phyloP scores from a whole-genome alignment of 768 basidiomycete genomes.

The Russula olivacea region DNA sequence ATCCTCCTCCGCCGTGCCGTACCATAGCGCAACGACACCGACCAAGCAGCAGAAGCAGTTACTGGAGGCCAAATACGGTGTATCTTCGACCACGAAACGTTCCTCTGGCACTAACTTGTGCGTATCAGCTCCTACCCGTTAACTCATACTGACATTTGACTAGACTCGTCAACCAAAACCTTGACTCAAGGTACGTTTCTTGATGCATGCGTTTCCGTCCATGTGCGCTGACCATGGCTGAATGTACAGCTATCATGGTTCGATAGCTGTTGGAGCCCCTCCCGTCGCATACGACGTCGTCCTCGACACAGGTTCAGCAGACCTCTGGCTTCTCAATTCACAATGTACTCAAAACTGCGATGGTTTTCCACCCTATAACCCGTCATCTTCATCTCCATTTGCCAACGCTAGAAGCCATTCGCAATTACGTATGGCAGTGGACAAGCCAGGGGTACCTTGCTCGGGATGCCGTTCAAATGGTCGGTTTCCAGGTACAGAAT shows the following conservation, averaged over 20 bases:
- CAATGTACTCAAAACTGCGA: constrained; percentile 46
- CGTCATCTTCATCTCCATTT: constrained; percentile 55
- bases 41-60: constrained; percentile 29
- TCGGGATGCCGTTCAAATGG: constrained; percentile 78
- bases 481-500: constrained; percentile 72
- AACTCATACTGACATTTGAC: background rate
- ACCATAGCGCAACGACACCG: constrained; percentile 6
- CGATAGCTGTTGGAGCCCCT: constrained; percentile 78
- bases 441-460: constrained; percentile 65
- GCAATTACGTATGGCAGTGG: constrained; percentile 80
- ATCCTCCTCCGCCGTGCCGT: constrained; percentile 26
- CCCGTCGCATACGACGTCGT: constrained; percentile 75
- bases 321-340: constrained; percentile 75
- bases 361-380: constrained; percentile 43
- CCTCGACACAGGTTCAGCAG: constrained; percentile 86
- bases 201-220: constrained; percentile 20
- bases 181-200: constrained; percentile 51
- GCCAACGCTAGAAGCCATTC: constrained; percentile 52
- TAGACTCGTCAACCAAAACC: constrained; percentile 61
- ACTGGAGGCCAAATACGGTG: constrained; percentile 31
- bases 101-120: constrained; percentile 28
- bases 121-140: background rate
- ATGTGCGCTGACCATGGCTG: constrained; percentile 10
- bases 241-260: constrained; percentile 57
- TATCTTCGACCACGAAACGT: constrained; percentile 21